Percentiles rank a stretch among this genome's conserved stretches.
These are phyloP conservation scores for Sporobolomyces pararoseus DNA, from an alignment of 768 basidiomycete genomes.

Conservation along the genomic window DNA sequence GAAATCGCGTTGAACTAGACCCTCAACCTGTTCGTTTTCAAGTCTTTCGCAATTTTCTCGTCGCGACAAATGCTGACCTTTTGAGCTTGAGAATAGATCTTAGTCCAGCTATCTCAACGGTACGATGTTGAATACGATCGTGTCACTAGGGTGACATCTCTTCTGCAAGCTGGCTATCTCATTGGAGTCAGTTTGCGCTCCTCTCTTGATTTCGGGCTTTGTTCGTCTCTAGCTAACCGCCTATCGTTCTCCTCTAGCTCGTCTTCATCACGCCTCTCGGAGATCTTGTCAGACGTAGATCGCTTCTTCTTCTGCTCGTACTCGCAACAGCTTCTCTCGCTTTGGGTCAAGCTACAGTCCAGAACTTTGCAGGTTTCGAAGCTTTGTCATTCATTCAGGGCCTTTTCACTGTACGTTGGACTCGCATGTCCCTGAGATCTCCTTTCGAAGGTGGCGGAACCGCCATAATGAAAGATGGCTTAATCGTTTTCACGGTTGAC, in stretches of 20 bases:
- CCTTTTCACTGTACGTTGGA: slow-evolving; percentile 46
- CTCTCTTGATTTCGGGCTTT: not conserved
- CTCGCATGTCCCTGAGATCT: not conserved
- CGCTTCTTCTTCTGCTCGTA: slow-evolving; percentile 52
- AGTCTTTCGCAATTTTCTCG: not conserved
- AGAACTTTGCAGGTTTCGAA: slow-evolving; percentile 62
- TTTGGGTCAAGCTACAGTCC: slow-evolving; percentile 59
- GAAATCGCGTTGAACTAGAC: not conserved
- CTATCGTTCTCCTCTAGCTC: slow-evolving; percentile 53
- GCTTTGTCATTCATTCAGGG: slow-evolving; percentile 23
- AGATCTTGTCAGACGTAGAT: slow-evolving; percentile 60
- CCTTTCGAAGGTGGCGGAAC: too few relatives aligned
- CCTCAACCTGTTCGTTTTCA: slow-evolving; percentile 1
- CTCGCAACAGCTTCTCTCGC: slow-evolving; percentile 59
- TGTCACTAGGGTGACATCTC: slow-evolving; percentile 1
- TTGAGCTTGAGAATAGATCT: slow-evolving; percentile 46
- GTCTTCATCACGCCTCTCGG: slow-evolving; percentile 74
- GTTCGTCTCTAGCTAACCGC: not conserved
- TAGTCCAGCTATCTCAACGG: slow-evolving; percentile 30
- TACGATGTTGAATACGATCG: slow-evolving; percentile 14
- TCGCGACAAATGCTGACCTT: not conserved
- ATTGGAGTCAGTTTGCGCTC: not conserved
- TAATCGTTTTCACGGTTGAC: too few relatives aligned
- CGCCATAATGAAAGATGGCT: too few relatives aligned
- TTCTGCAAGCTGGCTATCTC: slow-evolving; percentile 28